Evolutionary conservation across 352 stramenopile genomes (phyloP).

Genomic region (Phytopythium ostracodes): DNA sequence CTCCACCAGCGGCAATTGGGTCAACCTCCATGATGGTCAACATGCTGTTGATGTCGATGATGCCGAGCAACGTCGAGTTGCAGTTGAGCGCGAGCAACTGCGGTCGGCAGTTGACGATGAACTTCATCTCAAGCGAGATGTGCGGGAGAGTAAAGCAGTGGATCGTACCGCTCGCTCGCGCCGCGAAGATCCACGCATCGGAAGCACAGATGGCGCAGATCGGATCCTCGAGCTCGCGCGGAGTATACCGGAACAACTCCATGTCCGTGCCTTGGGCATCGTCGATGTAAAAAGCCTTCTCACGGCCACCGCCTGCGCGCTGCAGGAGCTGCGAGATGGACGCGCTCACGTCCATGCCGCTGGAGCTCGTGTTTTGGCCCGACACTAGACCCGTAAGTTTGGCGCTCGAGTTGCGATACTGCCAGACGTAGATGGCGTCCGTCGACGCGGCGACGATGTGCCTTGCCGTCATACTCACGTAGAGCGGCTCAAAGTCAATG

Average conservation of each 20-base stretch:
- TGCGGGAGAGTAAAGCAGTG: conserved; percentile 91
- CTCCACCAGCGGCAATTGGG: conserved; percentile 13
- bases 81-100: conserved; percentile 88
- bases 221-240: conserved; percentile 71
- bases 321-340: conserved; percentile 68
- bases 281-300: conserved; percentile 91
- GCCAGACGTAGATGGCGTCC: conserved; percentile 91
- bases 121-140: conserved; percentile 90
- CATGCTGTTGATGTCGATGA: conserved; percentile 89
- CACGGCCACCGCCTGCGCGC: conserved; percentile 49
- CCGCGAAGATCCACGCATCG: conserved; percentile 83
- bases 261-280: conserved; percentile 72
- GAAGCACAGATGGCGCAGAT: conserved; percentile 87
- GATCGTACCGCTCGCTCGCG: conserved; percentile 76
- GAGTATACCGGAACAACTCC: conserved; percentile 65
- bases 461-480: conserved; percentile 82
- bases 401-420: conserved; percentile 86
- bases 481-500: conserved; percentile 82
- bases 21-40: conserved; percentile 85
- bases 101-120: conserved; percentile 74
- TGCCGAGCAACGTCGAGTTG: conserved; percentile 76
- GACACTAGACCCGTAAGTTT: conserved; percentile 69
- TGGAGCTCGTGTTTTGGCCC: conserved; percentile 24
- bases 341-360: conserved; percentile 36
- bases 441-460: conserved; percentile 79